Conservation (phyloP, 2,329 filamentous ascomycete genomes). For the Calonectria hawksworthii region DNA sequence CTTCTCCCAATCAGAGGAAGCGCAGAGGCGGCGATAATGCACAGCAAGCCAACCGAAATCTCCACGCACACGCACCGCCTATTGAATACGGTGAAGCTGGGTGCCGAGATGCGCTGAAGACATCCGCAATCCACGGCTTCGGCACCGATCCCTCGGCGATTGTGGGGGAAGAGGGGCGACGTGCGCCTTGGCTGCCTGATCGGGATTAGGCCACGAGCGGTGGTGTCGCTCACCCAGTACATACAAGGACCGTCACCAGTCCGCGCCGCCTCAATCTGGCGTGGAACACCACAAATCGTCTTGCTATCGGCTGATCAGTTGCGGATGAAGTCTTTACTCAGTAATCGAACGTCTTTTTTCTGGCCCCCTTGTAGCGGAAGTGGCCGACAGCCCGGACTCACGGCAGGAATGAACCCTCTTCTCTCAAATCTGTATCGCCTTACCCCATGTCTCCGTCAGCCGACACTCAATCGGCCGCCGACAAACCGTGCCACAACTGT, state of each 20-base stretch:
- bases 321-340: constrained; percentile 30
- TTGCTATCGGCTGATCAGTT: constrained; percentile 9
- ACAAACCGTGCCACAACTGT: constrained; percentile 66
- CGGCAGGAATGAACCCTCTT: constrained; percentile 23
- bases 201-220: constrained; percentile 43
- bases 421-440: constrained; percentile 25
- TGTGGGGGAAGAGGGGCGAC: constrained; percentile 27
- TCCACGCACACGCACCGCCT: not conserved
- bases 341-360: constrained; percentile 30
- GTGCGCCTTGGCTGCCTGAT: constrained; percentile 50
- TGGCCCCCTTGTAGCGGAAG: constrained; percentile 34
- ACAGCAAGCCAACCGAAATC: no score
- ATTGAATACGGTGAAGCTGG: not conserved
- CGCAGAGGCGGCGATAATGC: not conserved
- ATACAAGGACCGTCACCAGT: constrained; percentile 11
- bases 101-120: not conserved
- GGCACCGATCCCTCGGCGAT: constrained; percentile 27
- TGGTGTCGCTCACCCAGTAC: constrained; percentile 5
- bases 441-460: constrained; percentile 42
- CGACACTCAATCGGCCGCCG: constrained; percentile 32
- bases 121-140: not conserved
- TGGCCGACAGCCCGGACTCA: constrained; percentile 26
- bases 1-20: not conserved
- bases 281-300: not conserved
- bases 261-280: not conserved